Evolutionary conservation across 768 basidiomycete genomes (phyloP), one percentile per base, ranked within the genome.

Genomic region (Terana coerulea): DNA sequence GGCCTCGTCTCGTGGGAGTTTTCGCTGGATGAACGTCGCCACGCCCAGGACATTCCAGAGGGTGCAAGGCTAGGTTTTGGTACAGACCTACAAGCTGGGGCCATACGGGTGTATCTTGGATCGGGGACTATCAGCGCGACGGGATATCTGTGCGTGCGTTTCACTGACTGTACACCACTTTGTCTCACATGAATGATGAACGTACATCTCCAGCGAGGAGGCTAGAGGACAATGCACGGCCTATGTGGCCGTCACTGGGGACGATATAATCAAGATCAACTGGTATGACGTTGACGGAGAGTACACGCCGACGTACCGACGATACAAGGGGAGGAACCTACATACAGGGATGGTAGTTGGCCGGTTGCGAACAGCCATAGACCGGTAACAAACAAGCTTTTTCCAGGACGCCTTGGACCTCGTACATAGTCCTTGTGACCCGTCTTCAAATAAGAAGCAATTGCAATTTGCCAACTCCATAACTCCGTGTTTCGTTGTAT

Each of bases 1-100:
- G 61, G 61, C 26, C 52, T 29, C 30, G 43, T 50, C 28, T 57
- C 50, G 29, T 63, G 61, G 61, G 42, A 46, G 11, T 45, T 55
- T 7, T 24, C 37, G 22, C 14, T 56, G 19, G n/a, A 19, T 19
- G 45, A 46, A 2, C 31, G 45, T 22, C 8, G 31, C 30, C 45
- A 22, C 34, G 14, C 17, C 5, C 15, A 37, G 7, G 47, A 49
- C 2, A 24, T 49, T 14, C 47, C 47, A 2, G 15, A 2, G 7
- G n/a, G n/a, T 5, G 28, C 34, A 9, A 14, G 28, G 12, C 7
- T n/a, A 5, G 24, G 12, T 9, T 49, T 49, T 21, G 47, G 34
- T 25, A n/a, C 33, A n/a, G 35, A 36, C 28, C 17, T 36, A 11
- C 22, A 22, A 14, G n/a, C 19, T 4, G n/a, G n/a, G n/a, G 12